Evolutionary conservation across 2,329 filamentous ascomycete genomes (phyloP), one percentile per base, ranked within the genome.

Genomic region (Colletotrichum siamense): DNA sequence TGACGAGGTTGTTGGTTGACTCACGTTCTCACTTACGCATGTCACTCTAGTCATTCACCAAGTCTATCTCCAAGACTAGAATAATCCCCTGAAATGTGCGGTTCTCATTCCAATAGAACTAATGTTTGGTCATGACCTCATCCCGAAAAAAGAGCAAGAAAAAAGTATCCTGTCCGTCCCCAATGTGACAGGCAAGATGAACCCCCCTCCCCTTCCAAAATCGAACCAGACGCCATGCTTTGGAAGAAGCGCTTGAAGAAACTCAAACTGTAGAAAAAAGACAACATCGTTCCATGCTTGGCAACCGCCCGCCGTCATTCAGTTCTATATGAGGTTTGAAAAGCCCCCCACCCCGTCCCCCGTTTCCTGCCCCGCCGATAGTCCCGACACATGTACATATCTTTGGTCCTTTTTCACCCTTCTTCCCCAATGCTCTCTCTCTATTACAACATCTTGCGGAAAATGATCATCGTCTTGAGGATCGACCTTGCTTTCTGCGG

Each of bases 401-500:
- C 52, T 62, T 55, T 59, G 22, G n/a, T 57, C 15, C 39, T 16
- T 49, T 24, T 44, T 63, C 28, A 44, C 16, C 16, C 16, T 5
- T 71, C 15, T 12, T 15, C 34, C 7, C 32, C 34, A n/a, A 44
- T 44, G 15, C 59, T n/a, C 44, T 52, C 39, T 44, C 44, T 74
- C 70, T 62, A 65, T 69, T 73, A 74, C 62, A 28, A 69, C 34
- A 22, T 30, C 39, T 52, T 9, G 10, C 18, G 16, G n/a, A 15
- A 62, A 18, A 15, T 7, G 13, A 36, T 76, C 71, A 74, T 6
- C 74, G 26, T 39, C 70, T 63, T 2, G 65, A 49, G 13, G 71
- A 36, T n/a, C 64, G 74, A 13, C 74, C 65, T 16, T 79, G 79
- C 75, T 88, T 87, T 52, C 86, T 82, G 69, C 85, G 81, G 78